Base-by-base conservation (phyloP, 208 protist species). In the Angomonas ambiguus region DNA sequence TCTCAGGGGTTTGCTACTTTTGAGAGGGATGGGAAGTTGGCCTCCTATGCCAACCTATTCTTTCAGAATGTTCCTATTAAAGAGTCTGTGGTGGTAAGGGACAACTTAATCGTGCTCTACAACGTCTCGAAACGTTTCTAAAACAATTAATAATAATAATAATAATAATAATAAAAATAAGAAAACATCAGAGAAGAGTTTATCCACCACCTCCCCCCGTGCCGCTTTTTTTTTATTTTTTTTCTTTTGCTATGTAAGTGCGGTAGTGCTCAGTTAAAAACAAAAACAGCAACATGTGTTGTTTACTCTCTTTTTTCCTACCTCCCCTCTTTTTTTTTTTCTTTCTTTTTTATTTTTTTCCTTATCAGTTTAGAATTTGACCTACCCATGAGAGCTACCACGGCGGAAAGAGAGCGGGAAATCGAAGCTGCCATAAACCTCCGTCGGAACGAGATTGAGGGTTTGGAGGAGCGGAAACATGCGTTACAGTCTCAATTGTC, bases 1-100 rank as follows among this genome's bases (percentile, higher is more conserved):
- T 69, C 78, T 0, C 76, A 90, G 27, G 83, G 88, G 18, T 91
- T 83, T 56, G 88, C 88, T 0, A 88, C 69, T 22, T 92, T 92
- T 78, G 85, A 94, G 67, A 72, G 85, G 13, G 78, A 89, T 42
- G 88, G 88, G 24, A 83, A 58, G 27, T 77, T 94, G 18, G 65
- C 76, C 0, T 73, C 79, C 6, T 72, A 79, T 18, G 69, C 76
- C 10, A 85, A 84, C 51, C 74, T 76, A 49, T 49, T 76, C 31
- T 51, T 80, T 28, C 73, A 80, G 51, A 53, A 68, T 38, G 64
- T 81, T 0, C 63, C 48, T 11, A 76, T 94, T 18, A 87, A 81
- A 62, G 82, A 94, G 60, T 90, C 85, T 1, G 63, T 92, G 51
- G 85, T 90, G 38, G 63, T 94, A 22, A 70, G 67, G 20, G 73